A percentile compares a stretch with the other conserved stretches of the same genome.
phyloP scores from a whole-genome alignment of 2,329 filamentous ascomycete species.

The Knufia fluminis region DNA sequence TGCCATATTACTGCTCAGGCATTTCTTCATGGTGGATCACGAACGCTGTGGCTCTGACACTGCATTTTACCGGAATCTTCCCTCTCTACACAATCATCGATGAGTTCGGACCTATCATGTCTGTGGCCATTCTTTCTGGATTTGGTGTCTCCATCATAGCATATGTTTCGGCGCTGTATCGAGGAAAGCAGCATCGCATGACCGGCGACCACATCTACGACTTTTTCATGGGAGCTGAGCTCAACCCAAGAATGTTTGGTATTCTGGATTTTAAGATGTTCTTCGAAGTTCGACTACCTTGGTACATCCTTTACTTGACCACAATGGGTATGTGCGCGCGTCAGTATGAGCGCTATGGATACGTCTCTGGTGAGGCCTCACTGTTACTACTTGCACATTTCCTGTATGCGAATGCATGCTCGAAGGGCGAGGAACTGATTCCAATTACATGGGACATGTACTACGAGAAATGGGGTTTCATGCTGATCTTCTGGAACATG shows the following conservation, averaged over 20 bases:
- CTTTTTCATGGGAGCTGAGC: slow-evolving; percentile 83
- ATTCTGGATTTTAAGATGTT: slow-evolving; percentile 92
- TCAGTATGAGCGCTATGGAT: slow-evolving; percentile 77
- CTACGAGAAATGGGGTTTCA: slow-evolving; percentile 94
- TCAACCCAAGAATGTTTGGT: slow-evolving; percentile 77
- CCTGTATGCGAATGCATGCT: slow-evolving; percentile 84
- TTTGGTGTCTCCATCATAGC: slow-evolving; percentile 74
- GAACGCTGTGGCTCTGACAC: slow-evolving; percentile 56
- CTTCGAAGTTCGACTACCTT: slow-evolving; percentile 83
- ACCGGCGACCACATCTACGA: slow-evolving; percentile 73
- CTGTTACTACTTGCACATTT: slow-evolving; percentile 86
- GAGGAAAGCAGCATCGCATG: slow-evolving; percentile 86
- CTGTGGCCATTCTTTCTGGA: slow-evolving; percentile 83
- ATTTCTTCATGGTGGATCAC: slow-evolving; percentile 81
- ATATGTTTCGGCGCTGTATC: slow-evolving; percentile 72
- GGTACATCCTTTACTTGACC: slow-evolving; percentile 80
- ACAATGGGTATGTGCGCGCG: slow-evolving; percentile 66
- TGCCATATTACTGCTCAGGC: slow-evolving; percentile 90
- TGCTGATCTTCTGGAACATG: slow-evolving; percentile 97
- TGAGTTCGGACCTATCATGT: slow-evolving; percentile 87
- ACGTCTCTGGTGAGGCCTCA: slow-evolving; percentile 72
- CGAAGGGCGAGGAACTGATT: slow-evolving; percentile 86
- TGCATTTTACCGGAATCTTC: slow-evolving; percentile 80
- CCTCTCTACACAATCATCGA: slow-evolving; percentile 86
- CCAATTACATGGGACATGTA: slow-evolving; percentile 92